phyloP scores from a whole-genome alignment of 2,329 filamentous ascomycete species.

The Graphilbum fragrans region DNA sequence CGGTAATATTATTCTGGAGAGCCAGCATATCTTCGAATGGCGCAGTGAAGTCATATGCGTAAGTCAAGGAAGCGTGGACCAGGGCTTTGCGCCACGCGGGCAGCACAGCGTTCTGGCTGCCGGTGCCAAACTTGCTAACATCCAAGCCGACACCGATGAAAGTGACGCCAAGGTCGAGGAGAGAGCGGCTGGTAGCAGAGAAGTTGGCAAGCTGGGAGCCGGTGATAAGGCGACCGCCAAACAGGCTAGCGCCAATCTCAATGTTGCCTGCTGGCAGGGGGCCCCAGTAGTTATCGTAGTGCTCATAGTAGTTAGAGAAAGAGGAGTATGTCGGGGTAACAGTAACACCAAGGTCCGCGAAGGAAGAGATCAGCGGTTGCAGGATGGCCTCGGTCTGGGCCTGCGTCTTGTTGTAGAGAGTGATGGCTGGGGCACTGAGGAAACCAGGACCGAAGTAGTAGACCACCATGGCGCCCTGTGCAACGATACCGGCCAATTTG shows the following conservation, averaged over 20 bases:
- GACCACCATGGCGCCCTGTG: constrained; percentile 28
- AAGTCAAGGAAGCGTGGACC: background rate
- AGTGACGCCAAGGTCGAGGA: constrained; percentile 2
- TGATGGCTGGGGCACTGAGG: constrained; percentile 25
- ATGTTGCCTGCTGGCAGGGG: constrained; percentile 15
- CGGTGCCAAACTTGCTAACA: background rate
- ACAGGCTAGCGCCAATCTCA: constrained; percentile 15
- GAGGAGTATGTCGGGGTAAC: constrained; percentile 17
- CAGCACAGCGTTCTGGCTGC: constrained; percentile 4
- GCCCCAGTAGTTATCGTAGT: constrained; percentile 19
- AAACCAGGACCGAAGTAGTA: constrained; percentile 27
- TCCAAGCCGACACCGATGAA: constrained; percentile 4
- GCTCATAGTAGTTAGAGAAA: constrained; percentile 21
- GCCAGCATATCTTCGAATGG: background rate
- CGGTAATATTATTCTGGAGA: background rate
- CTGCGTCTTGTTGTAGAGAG: constrained; percentile 22
- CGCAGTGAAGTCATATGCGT: background rate
- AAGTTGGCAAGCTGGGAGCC: constrained; percentile 14
- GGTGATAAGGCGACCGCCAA: constrained; percentile 24
- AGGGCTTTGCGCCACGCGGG: constrained; percentile 9
- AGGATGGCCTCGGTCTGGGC: constrained; percentile 22
- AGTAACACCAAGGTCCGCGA: constrained; percentile 16
- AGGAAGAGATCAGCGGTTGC: constrained; percentile 21
- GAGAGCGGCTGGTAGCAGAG: background rate
- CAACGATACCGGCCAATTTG: constrained; percentile 26